Evolutionary conservation across 768 basidiomycete genomes (phyloP).

Genomic region (Pisolithus microcarpus): DNA sequence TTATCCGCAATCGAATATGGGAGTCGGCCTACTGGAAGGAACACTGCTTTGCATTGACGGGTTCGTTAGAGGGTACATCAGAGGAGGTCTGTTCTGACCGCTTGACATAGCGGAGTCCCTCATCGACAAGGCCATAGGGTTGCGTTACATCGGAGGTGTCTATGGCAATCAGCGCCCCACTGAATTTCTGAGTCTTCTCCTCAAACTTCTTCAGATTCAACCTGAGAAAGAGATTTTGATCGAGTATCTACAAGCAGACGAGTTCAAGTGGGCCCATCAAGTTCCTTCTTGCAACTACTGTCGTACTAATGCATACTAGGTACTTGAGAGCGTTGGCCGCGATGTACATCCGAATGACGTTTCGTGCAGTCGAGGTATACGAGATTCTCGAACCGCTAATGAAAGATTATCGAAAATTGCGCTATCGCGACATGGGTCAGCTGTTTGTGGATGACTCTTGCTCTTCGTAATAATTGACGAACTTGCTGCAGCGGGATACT

Average conservation of each 20-base stretch:
- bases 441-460: slow-evolving; percentile 1
- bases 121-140: slow-evolving; percentile 86
- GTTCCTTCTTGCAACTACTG: background rate
- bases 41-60: slow-evolving; percentile 95
- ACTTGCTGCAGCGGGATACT: slow-evolving; percentile 62
- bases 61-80: slow-evolving; percentile 33
- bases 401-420: slow-evolving; percentile 88
- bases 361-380: slow-evolving; percentile 83
- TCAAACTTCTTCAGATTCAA: slow-evolving; percentile 94
- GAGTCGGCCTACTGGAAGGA: slow-evolving; percentile 97
- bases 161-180: slow-evolving; percentile 94
- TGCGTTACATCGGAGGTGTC: slow-evolving; percentile 83
- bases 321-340: slow-evolving; percentile 91
- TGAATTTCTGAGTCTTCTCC: slow-evolving; percentile 83
- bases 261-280: slow-evolving; percentile 80
- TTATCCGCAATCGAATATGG: slow-evolving; percentile 93
- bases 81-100: slow-evolving; percentile 2
- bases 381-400: slow-evolving; percentile 90
- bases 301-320: slow-evolving; percentile 33
- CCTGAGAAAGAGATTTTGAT: slow-evolving; percentile 96
- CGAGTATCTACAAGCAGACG: slow-evolving; percentile 92
- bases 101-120: slow-evolving; percentile 67
- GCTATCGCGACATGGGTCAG: slow-evolving; percentile 73
- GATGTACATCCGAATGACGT: slow-evolving; percentile 94
- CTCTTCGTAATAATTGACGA: slow-evolving; percentile 2